Evolutionary conservation across 371 early-diverging fungal species (phyloP).

Genomic region (Apophysomyces elegans): DNA sequence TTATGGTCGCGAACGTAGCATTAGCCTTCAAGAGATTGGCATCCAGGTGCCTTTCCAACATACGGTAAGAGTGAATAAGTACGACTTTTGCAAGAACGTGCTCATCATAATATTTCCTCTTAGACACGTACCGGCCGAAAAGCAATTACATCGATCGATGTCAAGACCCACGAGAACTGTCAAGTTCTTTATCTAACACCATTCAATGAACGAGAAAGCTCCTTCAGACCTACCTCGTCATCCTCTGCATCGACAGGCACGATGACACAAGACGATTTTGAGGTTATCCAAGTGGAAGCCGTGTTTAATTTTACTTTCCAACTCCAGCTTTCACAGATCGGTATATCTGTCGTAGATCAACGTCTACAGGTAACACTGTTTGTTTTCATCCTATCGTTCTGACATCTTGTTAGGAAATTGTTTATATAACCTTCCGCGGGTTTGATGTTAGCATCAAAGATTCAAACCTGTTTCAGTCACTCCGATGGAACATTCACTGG

Average conservation of each 20-base stretch:
- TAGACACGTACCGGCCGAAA: constrained; percentile 29
- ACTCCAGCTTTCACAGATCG: constrained; percentile 84
- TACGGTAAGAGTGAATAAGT: constrained; percentile 41
- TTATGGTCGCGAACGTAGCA: constrained; percentile 73
- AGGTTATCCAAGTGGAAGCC: constrained; percentile 58
- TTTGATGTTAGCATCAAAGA: constrained; percentile 78
- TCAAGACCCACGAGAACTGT: constrained; percentile 81
- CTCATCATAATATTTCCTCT: background rate
- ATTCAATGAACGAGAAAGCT: constrained; percentile 68
- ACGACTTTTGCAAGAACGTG: background rate
- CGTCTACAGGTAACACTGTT: constrained; percentile 39
- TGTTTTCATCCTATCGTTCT: background rate
- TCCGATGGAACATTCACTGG: constrained; percentile 84
- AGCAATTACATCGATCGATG: constrained; percentile 79
- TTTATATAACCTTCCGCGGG: constrained; percentile 80
- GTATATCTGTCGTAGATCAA: constrained; percentile 84
- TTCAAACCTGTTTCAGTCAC: constrained; percentile 73
- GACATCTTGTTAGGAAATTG: constrained; percentile 67
- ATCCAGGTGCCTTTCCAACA: constrained; percentile 83
- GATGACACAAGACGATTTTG: constrained; percentile 58
- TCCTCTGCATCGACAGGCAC: constrained; percentile 26
- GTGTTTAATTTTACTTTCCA: constrained; percentile 67
- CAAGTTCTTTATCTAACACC: constrained; percentile 80
- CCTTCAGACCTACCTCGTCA: constrained; percentile 53
- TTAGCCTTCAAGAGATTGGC: constrained; percentile 92